phyloP scores from a whole-genome alignment of 2,329 filamentous ascomycete species.

The Volutella citrinella region DNA sequence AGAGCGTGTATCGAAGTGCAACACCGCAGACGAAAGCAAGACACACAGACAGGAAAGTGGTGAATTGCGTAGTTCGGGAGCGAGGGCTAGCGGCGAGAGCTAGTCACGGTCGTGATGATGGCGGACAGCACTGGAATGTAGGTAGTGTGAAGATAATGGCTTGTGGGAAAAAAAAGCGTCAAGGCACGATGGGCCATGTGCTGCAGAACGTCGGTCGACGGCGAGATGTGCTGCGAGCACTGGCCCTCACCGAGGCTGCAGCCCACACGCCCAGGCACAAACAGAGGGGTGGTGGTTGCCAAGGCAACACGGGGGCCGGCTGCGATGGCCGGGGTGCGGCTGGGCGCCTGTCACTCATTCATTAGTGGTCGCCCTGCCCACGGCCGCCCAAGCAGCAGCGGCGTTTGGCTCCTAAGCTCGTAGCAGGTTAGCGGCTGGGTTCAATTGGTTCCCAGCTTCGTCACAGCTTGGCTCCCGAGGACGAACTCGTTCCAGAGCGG shows the following conservation, averaged over 20 bases:
- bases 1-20: too few species aligned
- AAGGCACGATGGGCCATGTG: background rate
- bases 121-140: too few species aligned
- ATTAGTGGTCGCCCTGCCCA: constrained; percentile 16
- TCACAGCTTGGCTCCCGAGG: too few species aligned
- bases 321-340: too few species aligned
- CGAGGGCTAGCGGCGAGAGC: constrained; percentile 2
- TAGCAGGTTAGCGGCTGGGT: too few species aligned
- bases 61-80: background rate
- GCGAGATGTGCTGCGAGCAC: constrained; percentile 2
- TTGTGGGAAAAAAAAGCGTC: background rate
- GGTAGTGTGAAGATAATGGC: background rate
- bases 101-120: too few species aligned
- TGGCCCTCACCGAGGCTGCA: constrained; percentile 4
- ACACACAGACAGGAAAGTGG: background rate
- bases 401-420: background rate
- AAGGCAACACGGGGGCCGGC: constrained; percentile 9
- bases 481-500: too few species aligned
- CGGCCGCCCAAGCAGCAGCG: too few species aligned
- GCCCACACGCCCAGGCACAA: constrained; percentile 5
- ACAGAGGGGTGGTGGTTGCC: constrained; percentile 21
- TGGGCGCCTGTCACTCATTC: constrained; percentile 1
- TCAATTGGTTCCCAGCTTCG: too few species aligned
- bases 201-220: background rate
- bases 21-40: too few species aligned